Evolutionary conservation across 352 stramenopile genomes (phyloP).

Genomic region (Pelagophyceae sp.): DNA sequence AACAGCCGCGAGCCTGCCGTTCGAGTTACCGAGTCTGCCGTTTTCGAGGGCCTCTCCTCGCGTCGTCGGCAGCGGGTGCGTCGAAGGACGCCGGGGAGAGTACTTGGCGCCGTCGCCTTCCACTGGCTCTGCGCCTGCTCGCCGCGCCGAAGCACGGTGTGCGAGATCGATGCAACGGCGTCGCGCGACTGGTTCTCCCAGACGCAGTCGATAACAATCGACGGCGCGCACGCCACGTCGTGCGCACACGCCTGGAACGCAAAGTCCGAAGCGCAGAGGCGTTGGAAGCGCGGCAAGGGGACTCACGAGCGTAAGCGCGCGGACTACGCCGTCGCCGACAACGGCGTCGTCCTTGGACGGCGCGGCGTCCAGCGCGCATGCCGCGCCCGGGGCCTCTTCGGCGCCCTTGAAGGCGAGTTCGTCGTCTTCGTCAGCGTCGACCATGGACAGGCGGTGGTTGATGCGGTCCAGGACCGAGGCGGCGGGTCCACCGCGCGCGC

Average conservation of each 20-base stretch:
- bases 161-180: no score
- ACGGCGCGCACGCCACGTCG: background rate
- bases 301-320: no score
- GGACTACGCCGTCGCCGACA: no score
- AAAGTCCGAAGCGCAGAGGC: background rate
- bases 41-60: no score
- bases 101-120: no score
- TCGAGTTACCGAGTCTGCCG: no score
- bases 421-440: constrained; percentile 3
- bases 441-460: background rate
- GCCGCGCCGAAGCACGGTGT: no score
- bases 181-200: constrained; percentile 15
- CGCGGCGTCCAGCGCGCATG: background rate
- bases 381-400: background rate
- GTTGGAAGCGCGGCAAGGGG: no score
- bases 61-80: no score
- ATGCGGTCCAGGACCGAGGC: background rate
- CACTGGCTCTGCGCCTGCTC: no score
- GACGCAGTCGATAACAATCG: constrained; percentile 8
- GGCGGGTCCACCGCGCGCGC: no score
- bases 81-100: no score
- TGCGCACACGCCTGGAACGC: background rate
- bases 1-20: background rate
- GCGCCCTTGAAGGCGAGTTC: background rate
- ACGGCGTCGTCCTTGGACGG: background rate